A percentile compares a stretch with the other conserved stretches of the same genome.
phyloP scores from a whole-genome alignment of 768 basidiomycete genomes.

The Hygrocybe coccinea region DNA sequence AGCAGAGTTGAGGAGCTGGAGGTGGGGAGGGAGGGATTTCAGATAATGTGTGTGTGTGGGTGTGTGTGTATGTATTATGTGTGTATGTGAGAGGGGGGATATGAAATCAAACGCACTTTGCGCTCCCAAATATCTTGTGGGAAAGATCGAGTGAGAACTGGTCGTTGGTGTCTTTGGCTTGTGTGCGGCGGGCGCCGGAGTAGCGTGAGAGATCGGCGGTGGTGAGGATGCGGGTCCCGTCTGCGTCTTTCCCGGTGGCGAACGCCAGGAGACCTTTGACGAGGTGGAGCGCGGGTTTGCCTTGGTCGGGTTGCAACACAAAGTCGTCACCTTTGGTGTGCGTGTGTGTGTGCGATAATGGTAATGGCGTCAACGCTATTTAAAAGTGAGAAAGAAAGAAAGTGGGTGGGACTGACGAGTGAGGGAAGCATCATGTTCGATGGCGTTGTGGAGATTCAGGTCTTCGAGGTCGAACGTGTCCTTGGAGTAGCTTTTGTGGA shows the following conservation, averaged over 20 bases:
- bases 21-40: background rate
- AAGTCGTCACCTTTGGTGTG: slow-evolving; percentile 47
- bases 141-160: slow-evolving; percentile 45
- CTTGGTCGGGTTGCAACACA: slow-evolving; percentile 47
- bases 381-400: too few species aligned
- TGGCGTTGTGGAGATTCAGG: slow-evolving; percentile 68
- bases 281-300: slow-evolving; percentile 42
- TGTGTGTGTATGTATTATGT: too few species aligned
- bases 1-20: slow-evolving; percentile 57
- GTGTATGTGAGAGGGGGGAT: background rate
- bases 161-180: slow-evolving; percentile 49
- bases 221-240: slow-evolving; percentile 49
- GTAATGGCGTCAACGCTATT: too few species aligned
- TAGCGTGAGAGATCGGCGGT: slow-evolving; percentile 53
- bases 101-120: slow-evolving; percentile 48
- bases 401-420: slow-evolving; percentile 44
- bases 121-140: slow-evolving; percentile 61
- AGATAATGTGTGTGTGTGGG: too few species aligned
- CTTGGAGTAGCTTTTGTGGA: slow-evolving; percentile 51
- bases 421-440: slow-evolving; percentile 66
- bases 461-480: slow-evolving; percentile 65
- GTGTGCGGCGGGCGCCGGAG: slow-evolving; percentile 56
- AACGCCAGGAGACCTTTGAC: slow-evolving; percentile 53
- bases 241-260: slow-evolving; percentile 53
- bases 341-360: slow-evolving; percentile 28